These are phyloP conservation scores for Cyclostephanos tholiformis DNA, from an alignment of 108 stramenopile species.

Conservation along the genomic window DNA sequence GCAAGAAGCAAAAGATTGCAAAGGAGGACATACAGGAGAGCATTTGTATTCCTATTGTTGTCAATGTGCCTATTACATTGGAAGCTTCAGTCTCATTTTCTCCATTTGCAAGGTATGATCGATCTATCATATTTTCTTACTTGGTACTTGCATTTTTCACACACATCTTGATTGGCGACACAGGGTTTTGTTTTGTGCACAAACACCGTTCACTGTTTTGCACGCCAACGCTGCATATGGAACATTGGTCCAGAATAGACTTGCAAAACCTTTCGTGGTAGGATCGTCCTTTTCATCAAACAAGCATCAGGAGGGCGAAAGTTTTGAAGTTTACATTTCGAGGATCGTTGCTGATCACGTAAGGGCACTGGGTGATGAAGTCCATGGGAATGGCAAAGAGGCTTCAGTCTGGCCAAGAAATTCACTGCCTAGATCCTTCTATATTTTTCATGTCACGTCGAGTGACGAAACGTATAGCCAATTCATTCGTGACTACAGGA, in stretches of 20 bases:
- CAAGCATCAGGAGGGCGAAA: neutral
- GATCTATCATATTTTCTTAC: neutral
- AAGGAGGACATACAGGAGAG: neutral
- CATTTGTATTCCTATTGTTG: neutral
- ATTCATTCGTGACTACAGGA: neutral
- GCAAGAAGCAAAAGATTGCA: neutral
- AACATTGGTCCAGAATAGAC: conserved; percentile 10
- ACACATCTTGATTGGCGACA: neutral
- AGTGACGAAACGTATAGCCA: conserved; percentile 3
- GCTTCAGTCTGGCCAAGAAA: neutral
- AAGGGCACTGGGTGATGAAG: conserved; percentile 2
- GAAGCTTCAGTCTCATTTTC: conserved; percentile 33
- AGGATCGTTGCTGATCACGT: conserved; percentile 18
- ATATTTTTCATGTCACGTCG: conserved; percentile 2
- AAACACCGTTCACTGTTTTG: conserved; percentile 22
- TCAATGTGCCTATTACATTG: conserved; percentile 20
- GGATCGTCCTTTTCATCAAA: neutral
- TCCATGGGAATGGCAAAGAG: conserved; percentile 27
- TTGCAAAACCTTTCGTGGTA: conserved; percentile 19
- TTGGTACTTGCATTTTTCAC: neutral
- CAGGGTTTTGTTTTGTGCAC: conserved; percentile 26
- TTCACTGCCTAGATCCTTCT: neutral
- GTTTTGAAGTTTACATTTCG: neutral
- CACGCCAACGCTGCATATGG: conserved; percentile 32
- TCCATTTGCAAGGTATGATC: conserved; percentile 29